These are phyloP conservation scores for Cyclotella kingstonii DNA, from an alignment of 108 stramenopile genomes.

Conservation along the genomic window DNA sequence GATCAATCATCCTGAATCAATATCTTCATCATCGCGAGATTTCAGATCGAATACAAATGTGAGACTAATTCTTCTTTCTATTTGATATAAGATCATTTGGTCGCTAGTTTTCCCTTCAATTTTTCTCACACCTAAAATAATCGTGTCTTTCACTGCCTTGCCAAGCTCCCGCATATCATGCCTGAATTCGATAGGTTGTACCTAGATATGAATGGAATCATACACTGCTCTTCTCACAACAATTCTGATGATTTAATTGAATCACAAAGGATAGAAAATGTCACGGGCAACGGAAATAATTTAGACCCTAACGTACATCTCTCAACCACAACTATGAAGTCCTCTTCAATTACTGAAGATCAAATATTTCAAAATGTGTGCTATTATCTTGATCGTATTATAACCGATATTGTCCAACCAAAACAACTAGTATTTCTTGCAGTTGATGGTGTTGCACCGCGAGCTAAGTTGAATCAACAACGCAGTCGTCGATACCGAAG, in stretches of 20 bases:
- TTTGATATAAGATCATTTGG: neutral
- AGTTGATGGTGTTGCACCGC: constrained; percentile 97
- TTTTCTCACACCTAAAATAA: neutral
- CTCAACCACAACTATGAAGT: constrained; percentile 2
- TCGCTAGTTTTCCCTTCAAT: neutral
- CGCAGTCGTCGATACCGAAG: constrained; percentile 92
- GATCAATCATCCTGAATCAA: neutral
- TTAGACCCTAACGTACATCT: constrained; percentile 9
- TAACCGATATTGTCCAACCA: constrained; percentile 87
- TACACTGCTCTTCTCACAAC: constrained; percentile 95
- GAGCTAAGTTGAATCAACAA: constrained; percentile 99
- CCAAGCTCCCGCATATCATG: constrained; percentile 42
- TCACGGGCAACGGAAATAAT: constrained; percentile 5
- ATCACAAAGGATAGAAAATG: constrained; percentile 13
- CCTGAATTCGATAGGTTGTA: constrained; percentile 96
- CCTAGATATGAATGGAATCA: constrained; percentile 98
- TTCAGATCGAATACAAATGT: constrained; percentile 30
- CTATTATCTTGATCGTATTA: constrained; percentile 89
- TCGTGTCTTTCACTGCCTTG: neutral
- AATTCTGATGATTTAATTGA: constrained; percentile 69
- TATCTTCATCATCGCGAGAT: constrained; percentile 5
- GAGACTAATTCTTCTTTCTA: neutral
- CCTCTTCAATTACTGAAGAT: constrained; percentile 45
- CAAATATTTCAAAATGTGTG: constrained; percentile 83
- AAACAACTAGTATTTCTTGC: constrained; percentile 91